Conservation (phyloP, 2,329 filamentous ascomycete species). For the Phialocephala sp. region DNA sequence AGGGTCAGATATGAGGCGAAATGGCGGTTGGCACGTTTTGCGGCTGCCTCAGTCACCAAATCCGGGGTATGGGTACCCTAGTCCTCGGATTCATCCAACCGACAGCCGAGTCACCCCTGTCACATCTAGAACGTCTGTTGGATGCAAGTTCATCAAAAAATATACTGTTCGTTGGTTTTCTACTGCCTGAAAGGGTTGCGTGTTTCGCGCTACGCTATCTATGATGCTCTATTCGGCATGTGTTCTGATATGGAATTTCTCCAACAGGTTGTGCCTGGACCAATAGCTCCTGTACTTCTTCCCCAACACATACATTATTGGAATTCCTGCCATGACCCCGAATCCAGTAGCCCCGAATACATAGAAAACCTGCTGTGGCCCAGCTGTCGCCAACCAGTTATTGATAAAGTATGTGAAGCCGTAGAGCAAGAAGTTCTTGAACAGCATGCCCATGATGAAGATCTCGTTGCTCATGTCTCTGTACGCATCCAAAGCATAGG, state of each 20-base stretch:
- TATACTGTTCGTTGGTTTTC: not conserved
- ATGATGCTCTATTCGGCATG: constrained; percentile 24
- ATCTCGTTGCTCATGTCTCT: constrained; percentile 49
- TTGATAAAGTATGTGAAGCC: constrained; percentile 50
- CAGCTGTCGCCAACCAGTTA: constrained; percentile 45
- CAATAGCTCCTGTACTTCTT: constrained; percentile 30
- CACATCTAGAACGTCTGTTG: not conserved
- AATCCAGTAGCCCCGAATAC: constrained; percentile 42
- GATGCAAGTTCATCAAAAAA: constrained; percentile 1
- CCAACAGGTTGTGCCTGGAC: constrained; percentile 27
- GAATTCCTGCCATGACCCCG: constrained; percentile 17
- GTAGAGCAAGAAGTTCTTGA: constrained; percentile 52
- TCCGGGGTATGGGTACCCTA: not conserved
- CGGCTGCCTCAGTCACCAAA: constrained; percentile 7
- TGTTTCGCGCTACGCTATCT: not conserved
- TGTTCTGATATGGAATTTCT: constrained; percentile 28
- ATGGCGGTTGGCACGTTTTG: not conserved
- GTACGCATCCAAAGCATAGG: constrained; percentile 48
- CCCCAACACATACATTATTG: constrained; percentile 27
- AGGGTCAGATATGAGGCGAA: not conserved
- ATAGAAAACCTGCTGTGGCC: constrained; percentile 46
- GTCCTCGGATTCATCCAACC: constrained; percentile 10
- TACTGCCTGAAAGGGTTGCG: not conserved
- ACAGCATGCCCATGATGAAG: constrained; percentile 50
- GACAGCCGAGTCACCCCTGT: not conserved